Base-by-base conservation (phyloP, 2,329 filamentous ascomycete species). In the Pseudogymnoascus sp. region DNA sequence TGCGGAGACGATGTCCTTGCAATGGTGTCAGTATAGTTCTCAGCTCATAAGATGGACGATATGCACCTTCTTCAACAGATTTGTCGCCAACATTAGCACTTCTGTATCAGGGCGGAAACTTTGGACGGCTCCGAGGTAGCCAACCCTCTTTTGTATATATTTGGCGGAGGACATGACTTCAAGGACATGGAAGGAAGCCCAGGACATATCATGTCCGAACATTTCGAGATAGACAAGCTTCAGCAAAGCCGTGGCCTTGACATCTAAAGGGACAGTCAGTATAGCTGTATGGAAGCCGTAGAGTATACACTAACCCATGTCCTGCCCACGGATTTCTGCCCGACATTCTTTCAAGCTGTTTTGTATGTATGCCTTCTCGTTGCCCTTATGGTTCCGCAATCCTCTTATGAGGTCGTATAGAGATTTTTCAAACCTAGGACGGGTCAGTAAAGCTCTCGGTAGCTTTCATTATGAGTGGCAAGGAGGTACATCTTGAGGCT, bases 191-290 rank as follows among this genome's bases (percentile, higher is more conserved):
- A 99, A 99, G 11, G 92, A 92, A 3, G 94, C 94, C 94, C 94
- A 99, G 2, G 93, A 97, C 94, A 99, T 99, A 77, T 97, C 94
- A 74, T 97, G 90, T 12, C 94, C 94, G 69, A 97, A 92, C 94
- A 99, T 99, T 75, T 99, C 94, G 68, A 99, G 85, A 75, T 99
- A 99, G 62, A 97, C 88, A 70, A 99, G 84, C 80, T 99, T 99
- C 72, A 99, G 80, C 62, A 99, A 82, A 53, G 94, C 94, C 35
- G 92, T 97, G 18, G 94, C 92, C 81, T 99, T 99, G 77, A 96
- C 84, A 78, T 97, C 92, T 91, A 64, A 61, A 59, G 62, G 4
- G 14, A 5, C 11, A 61, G 65, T 67, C 63, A 71, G 65, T 59
- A 21, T 42, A 37, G 25, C 28, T 38, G n/a, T 10, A 53, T 12